Percentiles rank a stretch among this genome's conserved stretches.
Evolutionary conservation across 2,329 filamentous ascomycete species (phyloP).

Genomic region (Chrysosphaeria jannelii): DNA sequence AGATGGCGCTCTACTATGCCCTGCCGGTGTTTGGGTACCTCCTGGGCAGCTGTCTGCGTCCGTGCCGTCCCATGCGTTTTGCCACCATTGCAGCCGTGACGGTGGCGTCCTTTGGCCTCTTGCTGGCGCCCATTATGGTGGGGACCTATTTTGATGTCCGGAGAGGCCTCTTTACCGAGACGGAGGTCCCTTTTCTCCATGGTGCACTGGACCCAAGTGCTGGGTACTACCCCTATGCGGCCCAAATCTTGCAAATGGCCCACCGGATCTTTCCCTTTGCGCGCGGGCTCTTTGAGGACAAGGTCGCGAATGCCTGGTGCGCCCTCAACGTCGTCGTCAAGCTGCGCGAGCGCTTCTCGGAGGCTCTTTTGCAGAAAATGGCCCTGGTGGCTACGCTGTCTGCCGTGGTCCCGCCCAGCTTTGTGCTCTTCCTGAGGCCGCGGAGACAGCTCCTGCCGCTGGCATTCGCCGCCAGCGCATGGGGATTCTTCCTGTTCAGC

Average conservation of each 20-base stretch:
- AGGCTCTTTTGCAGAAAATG: conserved; percentile 39
- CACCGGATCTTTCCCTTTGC: conserved; percentile 92
- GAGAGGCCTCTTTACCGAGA: conserved; percentile 25
- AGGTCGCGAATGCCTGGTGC: conserved; percentile 97
- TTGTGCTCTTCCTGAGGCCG: conserved; percentile 52
- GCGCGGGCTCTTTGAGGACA: conserved; percentile 91
- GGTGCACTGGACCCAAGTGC: conserved; percentile 31
- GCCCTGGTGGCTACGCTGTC: conserved; percentile 46
- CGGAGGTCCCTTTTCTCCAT: conserved; percentile 24
- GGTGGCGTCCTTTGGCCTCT: conserved; percentile 35
- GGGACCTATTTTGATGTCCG: conserved; percentile 40
- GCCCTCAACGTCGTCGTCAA: conserved; percentile 74
- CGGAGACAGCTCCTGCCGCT: conserved; percentile 48
- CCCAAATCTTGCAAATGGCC: conserved; percentile 57
- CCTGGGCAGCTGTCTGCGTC: conserved; percentile 58
- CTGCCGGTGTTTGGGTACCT: conserved; percentile 80
- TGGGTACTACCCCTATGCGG: conserved; percentile 40
- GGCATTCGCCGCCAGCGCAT: conserved; percentile 57
- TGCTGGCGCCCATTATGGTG: conserved; percentile 45
- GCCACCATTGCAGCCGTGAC: conserved; percentile 51
- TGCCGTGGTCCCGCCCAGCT: conserved; percentile 50
- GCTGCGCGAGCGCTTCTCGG: conserved; percentile 45
- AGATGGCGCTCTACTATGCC: conserved; percentile 96
- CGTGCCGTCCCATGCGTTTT: too few relatives aligned
- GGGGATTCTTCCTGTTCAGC: conserved; percentile 93